Evolutionary conservation across 129 eudicot species (phyloP).

Genomic region (Chrysanthemum seticuspe): DNA sequence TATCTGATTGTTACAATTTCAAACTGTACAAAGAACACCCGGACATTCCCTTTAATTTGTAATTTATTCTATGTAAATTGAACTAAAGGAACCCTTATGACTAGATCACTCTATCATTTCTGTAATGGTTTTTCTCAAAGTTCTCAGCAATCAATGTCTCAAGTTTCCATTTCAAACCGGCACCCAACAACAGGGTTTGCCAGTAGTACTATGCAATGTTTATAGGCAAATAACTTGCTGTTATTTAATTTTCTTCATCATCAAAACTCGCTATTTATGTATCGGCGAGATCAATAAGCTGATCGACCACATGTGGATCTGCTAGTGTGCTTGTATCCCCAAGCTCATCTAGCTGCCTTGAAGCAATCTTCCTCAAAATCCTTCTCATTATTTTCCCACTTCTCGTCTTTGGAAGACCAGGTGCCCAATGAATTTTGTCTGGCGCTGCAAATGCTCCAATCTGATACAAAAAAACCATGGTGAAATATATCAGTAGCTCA

Average conservation of each 20-base stretch:
- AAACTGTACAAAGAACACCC: too few species aligned
- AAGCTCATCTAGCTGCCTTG: slow-evolving; percentile 85
- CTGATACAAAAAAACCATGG: slow-evolving; percentile 32
- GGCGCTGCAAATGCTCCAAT: slow-evolving; percentile 99
- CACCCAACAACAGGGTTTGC: slow-evolving; percentile 17
- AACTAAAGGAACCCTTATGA: neutral
- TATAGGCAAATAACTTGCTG: slow-evolving; percentile 1
- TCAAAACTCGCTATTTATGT: slow-evolving; percentile 16
- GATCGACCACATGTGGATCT: slow-evolving; percentile 86
- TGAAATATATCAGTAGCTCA: neutral
- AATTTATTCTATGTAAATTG: neutral
- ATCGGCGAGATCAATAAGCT: slow-evolving; percentile 79
- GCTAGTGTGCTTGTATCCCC: slow-evolving; percentile 97
- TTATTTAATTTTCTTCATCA: neutral
- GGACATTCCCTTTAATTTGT: neutral
- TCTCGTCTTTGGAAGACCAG: slow-evolving; percentile 93
- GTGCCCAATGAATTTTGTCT: slow-evolving; percentile 95
- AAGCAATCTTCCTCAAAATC: slow-evolving; percentile 86
- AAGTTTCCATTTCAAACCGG: slow-evolving; percentile 9
- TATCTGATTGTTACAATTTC: too few species aligned
- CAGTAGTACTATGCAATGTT: slow-evolving; percentile 1
- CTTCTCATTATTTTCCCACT: slow-evolving; percentile 98
- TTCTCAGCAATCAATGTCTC: neutral
- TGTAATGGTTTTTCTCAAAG: neutral
- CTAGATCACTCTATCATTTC: neutral